Conservation (phyloP, 2,329 filamentous ascomycete genomes). For the Thelonectria olida region DNA sequence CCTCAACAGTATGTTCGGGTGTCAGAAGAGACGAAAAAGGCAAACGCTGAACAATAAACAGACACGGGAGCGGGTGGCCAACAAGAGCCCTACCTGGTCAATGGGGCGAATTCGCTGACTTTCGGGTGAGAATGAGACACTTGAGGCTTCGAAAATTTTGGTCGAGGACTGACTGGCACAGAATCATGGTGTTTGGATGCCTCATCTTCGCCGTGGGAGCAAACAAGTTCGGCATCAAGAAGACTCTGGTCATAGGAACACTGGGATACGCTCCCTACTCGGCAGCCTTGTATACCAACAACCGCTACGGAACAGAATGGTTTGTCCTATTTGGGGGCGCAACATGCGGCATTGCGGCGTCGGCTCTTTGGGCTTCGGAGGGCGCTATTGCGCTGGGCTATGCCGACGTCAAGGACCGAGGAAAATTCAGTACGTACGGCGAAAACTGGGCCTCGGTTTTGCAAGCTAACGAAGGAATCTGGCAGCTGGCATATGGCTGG, state of each 20-base stretch:
- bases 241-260: conserved; percentile 56
- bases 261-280: conserved; percentile 60
- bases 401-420: conserved; percentile 56
- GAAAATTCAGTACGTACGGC: conserved; percentile 47
- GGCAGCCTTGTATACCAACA: conserved; percentile 59
- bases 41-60: not conserved
- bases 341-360: conserved; percentile 59
- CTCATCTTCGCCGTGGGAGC: conserved; percentile 54
- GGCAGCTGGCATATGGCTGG: conserved; percentile 60
- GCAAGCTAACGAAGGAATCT: conserved; percentile 9
- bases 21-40: not conserved
- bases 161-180: conserved; percentile 1
- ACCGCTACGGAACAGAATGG: conserved; percentile 62
- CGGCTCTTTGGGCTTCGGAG: conserved; percentile 61
- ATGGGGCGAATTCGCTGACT: conserved; percentile 38
- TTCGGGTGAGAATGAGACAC: conserved; percentile 11
- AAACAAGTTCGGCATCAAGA: conserved; percentile 58
- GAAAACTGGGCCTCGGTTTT: not conserved
- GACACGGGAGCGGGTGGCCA: conserved; percentile 62
- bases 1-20: conserved; percentile 51
- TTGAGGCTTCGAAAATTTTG: no score
- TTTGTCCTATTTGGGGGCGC: conserved; percentile 60
- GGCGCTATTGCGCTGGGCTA: conserved; percentile 61
- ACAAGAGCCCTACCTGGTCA: conserved; percentile 57
- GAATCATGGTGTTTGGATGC: conserved; percentile 57